Evolutionary conservation across 2,329 filamentous ascomycete species (phyloP), one percentile per base, ranked within the genome.

Genomic region (Aspergillus flavus): DNA sequence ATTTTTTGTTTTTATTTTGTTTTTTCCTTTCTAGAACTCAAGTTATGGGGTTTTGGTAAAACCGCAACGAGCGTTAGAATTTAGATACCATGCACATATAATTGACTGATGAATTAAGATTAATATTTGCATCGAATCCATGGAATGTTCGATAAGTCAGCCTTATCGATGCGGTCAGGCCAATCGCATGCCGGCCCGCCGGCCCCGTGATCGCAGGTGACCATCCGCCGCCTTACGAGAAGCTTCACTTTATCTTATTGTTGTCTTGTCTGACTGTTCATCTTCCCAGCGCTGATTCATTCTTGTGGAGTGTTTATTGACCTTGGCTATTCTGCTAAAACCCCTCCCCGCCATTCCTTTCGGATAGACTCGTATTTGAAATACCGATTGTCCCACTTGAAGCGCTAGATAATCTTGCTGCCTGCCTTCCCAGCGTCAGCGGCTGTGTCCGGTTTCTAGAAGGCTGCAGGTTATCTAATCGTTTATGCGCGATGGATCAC

Each of bases 341-440:
- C 45, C 9, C 3, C 5, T 30, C 14, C n/a, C 26, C 11, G 19
- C n/a, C 46, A 32, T 46, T 39, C 53, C 26, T 43, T 16, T 52
- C 28, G 11, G 36, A 43, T 16, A 34, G 28, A 39, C 32, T 58
- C 41, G 52, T 28, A 56, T 46, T 57, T n/a, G 45, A 23, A 34
- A 43, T 14, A 10, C 19, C 43, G n/a, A 46, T 19, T 59, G 43
- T 39, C 50, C 34, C 32, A 36, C 30, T 23, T 30, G 11, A 28
- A 52, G 16, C 48, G n/a, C 61, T 56, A 41, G 32, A 46, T 52
- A 75, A 75, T 75, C 67, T 61, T 75, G 74, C 71, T 76, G 74
- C 74, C 74, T 73, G 66, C 43, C 61, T 54, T 26, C 36, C 63
- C 52, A 56, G 61, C 61, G 54, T 65, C 63, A 59, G 63, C 59